Base-by-base conservation (phyloP, 164 flowering plant species). In the Litsea cubeba region DNA sequence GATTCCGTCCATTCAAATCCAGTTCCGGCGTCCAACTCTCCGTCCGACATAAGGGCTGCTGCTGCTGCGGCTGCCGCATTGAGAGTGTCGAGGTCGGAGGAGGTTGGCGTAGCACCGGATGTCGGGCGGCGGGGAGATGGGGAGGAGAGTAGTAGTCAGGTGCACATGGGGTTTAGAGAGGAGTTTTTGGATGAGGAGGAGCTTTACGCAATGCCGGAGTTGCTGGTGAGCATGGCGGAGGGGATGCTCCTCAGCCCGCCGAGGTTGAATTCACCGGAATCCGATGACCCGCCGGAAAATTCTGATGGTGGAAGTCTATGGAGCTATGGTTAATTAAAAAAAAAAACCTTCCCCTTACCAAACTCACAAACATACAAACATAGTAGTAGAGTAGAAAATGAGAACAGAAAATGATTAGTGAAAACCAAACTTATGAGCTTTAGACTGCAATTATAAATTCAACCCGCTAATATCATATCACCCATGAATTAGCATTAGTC, bases 171-270 rank as follows among this genome's bases (percentile, higher is more conserved):
- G 6, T 14, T 71, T 71, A 17, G 76, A 7, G 76, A 71, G 2
- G 85, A 82, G 69, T 88, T 83, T 50, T 64, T 87, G 1, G 89
- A 89, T 54, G 87, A 82, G 76, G 88, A 84, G 72, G 88, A 75
- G 18, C 65, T 89, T 26, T 88, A 83, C 46, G 77, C 84, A 67
- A 86, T 88, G 91, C 91, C 91, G 4, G 85, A 80, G 28, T 49
- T 85, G 68, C 73, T 88, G 72, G 84, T 70, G 76, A 82, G 82
- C 71, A 88, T 88, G 91, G 91, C 91, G 2, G 87, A 85, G 76
- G 91, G 90, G 32, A 84, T 88, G 90, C 81, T 87, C 20, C 72
- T 88, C 5, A 88, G 87, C 72, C 91, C 90, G 11, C 91, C 91
- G 12, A 75, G 90, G 78, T 70, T 84, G 35, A 77, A 76, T 12